Conservation (phyloP, 2,329 filamentous ascomycete genomes). For the Lomentospora prolificans region DNA sequence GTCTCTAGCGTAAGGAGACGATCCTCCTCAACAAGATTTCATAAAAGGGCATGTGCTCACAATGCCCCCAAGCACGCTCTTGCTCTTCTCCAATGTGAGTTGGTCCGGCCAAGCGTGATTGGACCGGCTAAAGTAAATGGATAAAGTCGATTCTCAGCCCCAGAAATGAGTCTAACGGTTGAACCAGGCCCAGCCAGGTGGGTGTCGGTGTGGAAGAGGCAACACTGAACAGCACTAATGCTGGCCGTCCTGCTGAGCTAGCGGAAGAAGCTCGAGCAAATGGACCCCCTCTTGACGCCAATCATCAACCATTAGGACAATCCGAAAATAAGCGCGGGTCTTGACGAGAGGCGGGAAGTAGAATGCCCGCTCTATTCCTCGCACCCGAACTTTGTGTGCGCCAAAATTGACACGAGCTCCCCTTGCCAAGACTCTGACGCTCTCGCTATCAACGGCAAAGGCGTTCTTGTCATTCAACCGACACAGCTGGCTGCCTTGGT, state of each 20-base stretch:
- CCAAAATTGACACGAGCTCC: too few relatives aligned
- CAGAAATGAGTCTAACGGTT: neutral
- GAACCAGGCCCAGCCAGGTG: neutral
- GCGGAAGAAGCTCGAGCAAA: neutral
- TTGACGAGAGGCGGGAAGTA: neutral
- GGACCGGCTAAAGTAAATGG: slow-evolving; percentile 10
- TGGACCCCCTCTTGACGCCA: neutral
- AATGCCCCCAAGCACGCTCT: neutral
- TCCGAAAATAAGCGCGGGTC: neutral
- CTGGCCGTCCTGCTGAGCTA: neutral
- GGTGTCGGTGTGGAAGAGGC: neutral
- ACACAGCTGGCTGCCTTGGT: neutral
- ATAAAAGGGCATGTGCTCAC: neutral
- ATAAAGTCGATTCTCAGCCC: slow-evolving; percentile 1
- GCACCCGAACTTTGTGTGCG: too few relatives aligned
- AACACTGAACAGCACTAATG: neutral
- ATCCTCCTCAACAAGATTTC: neutral
- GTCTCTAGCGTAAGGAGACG: neutral
- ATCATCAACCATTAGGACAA: neutral
- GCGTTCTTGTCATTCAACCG: neutral
- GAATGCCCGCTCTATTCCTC: neutral
- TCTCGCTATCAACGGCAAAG: too few relatives aligned
- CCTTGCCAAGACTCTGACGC: neutral
- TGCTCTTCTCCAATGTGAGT: neutral
- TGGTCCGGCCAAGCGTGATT: slow-evolving; percentile 2